Base-by-base conservation (phyloP, 768 basidiomycete species). In the Rhodotorula paludigena region DNA sequence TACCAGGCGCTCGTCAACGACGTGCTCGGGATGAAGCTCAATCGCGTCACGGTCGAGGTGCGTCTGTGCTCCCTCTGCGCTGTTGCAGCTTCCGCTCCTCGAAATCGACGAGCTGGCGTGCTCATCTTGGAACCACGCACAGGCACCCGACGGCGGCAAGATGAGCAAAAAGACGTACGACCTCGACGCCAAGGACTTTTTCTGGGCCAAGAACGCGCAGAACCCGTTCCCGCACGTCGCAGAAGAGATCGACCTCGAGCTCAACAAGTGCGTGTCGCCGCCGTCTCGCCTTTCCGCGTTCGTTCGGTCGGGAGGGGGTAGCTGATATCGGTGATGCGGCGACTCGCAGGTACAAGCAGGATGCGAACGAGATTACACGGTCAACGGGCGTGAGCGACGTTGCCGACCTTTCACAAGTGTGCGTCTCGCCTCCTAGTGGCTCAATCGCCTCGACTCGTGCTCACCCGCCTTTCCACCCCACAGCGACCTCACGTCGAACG, bases 191-290 rank as follows among this genome's bases (percentile, higher is more conserved):
- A 97, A 94, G 76, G 96, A 99, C 78, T 99, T 96, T 80, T 99
- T 99, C 82, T 99, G 96, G 96, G 88, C 87, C 4, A 91, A 89
- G 77, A 96, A 98, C 75, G 91, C 93, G 1, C 87, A 90, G 14
- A 90, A 89, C 67, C 94, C 94, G 9, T 99, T 99, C 83, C 96
- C 96, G 45, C 90, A 96, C 73, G 96, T 99, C 8, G 94, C 96
- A 4, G 96, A 96, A 77, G 94, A 98, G 71, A 97, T 99, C 59
- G 92, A 99, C 75, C 74, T 82, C 11, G 96, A 97, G 78, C 79
- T 98, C 72, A 92, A 87, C 79, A 86, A 87, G 79, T 55, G n/a
- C 33, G 53, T 39, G 11, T 25, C 36, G 21, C 12, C n/a, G n/a
- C n/a, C n/a, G n/a, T 2, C 23, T 3, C 9, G 5, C 15, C 23